These are phyloP conservation scores for Trametes hirsuta DNA, from an alignment of 1,284 basidiomycete species.

Conservation along the genomic window DNA sequence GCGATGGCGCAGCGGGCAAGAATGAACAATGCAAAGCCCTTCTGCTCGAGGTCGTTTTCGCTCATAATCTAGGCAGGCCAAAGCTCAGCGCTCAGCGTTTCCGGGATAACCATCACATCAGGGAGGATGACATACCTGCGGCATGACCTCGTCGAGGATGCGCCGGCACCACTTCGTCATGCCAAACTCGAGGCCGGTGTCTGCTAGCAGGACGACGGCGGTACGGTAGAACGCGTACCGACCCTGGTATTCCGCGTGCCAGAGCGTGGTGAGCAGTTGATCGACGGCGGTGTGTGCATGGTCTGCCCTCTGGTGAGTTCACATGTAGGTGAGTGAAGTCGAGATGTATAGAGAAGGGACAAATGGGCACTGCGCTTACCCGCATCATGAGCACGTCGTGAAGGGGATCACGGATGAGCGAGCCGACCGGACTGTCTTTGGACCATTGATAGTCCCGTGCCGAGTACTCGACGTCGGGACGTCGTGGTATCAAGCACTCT, in stretches of 20 bases:
- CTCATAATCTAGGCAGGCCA: conserved; percentile 56
- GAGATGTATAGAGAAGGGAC: background rate
- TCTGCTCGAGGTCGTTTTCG: conserved; percentile 72
- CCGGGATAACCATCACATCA: background rate
- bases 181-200: conserved; percentile 74
- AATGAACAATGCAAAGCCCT: conserved; percentile 74
- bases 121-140: conserved; percentile 54
- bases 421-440: conserved; percentile 35
- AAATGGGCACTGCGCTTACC: conserved; percentile 40
- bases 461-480: conserved; percentile 54
- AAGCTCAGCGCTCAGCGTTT: background rate
- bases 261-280: conserved; percentile 67
- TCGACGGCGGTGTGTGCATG: conserved; percentile 67
- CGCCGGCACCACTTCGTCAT: conserved; percentile 66
- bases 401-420: conserved; percentile 63
- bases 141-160: conserved; percentile 76
- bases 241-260: conserved; percentile 79
- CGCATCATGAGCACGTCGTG: conserved; percentile 65
- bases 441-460: conserved; percentile 55
- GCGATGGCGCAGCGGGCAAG: conserved; percentile 74
- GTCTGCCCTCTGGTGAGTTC: conserved; percentile 44
- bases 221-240: conserved; percentile 68
- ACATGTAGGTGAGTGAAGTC: no score
- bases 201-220: conserved; percentile 70
- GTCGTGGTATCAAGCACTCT: conserved; percentile 64